Evolutionary conservation across 176 grass and related monocot species (phyloP), one percentile per base, ranked within the genome.

Genomic region (Oryza longistaminata): DNA sequence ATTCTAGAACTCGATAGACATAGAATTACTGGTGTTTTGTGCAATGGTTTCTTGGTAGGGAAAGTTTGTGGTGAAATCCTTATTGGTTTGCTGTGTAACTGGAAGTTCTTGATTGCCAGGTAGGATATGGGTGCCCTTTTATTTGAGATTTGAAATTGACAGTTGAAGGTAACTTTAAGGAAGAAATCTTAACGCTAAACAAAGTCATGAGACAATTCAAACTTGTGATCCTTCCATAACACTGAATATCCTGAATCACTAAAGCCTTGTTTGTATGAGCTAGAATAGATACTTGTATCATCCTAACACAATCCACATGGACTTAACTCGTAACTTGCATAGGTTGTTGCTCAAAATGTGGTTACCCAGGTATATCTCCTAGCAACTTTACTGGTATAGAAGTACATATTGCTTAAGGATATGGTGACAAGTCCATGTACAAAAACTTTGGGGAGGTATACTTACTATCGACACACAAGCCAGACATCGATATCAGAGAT

Each of bases 121-220:
- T 33, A 55, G 6, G 46, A 69, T 77, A 43, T 42, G 22, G n/a
- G 9, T 34, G 13, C 3, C 67, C 13, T 81, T 69, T 2, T 42
- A 34, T 81, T 58, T 81, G 48, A 81, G 53, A 42, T 67, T 75
- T 76, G n/a, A 68, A 66, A 31, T 65, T 76, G 73, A 37, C 9
- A 66, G 19, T 83, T 65, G 39, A 42, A 74, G 25, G 24, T 12
- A 72, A 39, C 37, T 52, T 65, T 72, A 55, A 55, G 14, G 53
- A 33, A 33, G 2, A 46, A 33, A n/a, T 0, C 6, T 37, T 4
- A 35, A 42, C 0, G 3, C 5, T 27, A 76, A 75, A 53, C 44
- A 26, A 14, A 74, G 33, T 25, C 60, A 34, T 74, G 53, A 74
- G 27, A 11, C 26, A 61, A 26, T 65, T n/a, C 7, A 66, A 83